phyloP scores from a whole-genome alignment of 495 filamentous ascomycete genomes.

The Neurospora pannonica region DNA sequence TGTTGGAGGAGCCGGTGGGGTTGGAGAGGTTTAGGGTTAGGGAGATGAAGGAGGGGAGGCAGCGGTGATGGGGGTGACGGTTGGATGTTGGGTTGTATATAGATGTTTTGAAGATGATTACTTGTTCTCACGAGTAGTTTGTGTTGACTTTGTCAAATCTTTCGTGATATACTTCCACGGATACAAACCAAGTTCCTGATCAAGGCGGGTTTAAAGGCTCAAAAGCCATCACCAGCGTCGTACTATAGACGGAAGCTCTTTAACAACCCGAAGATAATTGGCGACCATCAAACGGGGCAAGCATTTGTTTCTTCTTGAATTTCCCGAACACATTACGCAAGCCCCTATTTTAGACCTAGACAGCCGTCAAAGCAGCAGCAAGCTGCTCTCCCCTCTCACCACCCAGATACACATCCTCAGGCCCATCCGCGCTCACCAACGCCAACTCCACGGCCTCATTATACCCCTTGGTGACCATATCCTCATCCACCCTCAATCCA shows the following conservation, averaged over 20 bases:
- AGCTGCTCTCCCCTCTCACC: slow-evolving; percentile 59
- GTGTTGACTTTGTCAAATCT: background rate
- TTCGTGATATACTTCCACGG: background rate
- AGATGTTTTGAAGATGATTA: background rate
- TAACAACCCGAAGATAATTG: background rate
- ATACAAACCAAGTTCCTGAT: background rate
- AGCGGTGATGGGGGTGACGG: background rate
- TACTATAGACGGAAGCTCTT: background rate
- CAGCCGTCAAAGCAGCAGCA: slow-evolving; percentile 46
- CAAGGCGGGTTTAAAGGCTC: background rate
- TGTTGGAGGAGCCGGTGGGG: slow-evolving; percentile 33
- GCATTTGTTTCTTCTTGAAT: background rate
- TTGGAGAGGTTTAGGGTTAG: slow-evolving; percentile 28
- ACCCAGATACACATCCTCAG: slow-evolving; percentile 55
- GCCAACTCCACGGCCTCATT: slow-evolving; percentile 67
- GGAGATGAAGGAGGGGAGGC: slow-evolving; percentile 12
- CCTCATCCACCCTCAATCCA: slow-evolving; percentile 83
- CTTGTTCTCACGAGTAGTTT: background rate
- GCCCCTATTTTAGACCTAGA: slow-evolving; percentile 6
- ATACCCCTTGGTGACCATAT: slow-evolving; percentile 76
- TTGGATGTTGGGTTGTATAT: background rate
- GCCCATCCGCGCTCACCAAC: slow-evolving; percentile 41
- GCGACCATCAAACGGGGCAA: background rate
- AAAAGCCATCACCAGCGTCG: background rate
- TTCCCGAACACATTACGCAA: background rate